Conservation (phyloP, 768 basidiomycete genomes). For the Lactarius sp. region DNA sequence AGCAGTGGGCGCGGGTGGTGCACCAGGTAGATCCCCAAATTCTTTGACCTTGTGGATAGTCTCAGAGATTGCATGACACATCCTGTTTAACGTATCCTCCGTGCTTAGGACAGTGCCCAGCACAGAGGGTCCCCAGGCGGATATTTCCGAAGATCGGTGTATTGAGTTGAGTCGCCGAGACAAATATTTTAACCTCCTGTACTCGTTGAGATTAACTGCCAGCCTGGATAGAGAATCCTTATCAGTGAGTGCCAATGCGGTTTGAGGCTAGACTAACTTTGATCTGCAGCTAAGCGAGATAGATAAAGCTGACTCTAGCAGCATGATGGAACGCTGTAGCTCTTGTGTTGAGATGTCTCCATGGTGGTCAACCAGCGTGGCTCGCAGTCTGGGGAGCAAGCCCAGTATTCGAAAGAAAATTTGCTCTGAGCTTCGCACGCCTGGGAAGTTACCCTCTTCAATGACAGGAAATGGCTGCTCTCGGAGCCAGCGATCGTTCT, state of each 20-base stretch:
- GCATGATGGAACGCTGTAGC: slow-evolving; percentile 68
- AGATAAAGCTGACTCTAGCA: slow-evolving; percentile 74
- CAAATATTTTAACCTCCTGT: slow-evolving; percentile 6
- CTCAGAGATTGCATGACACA: slow-evolving; percentile 18
- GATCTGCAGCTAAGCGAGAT: slow-evolving; percentile 58
- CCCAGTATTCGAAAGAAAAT: slow-evolving; percentile 64
- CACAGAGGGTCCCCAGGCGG: neutral
- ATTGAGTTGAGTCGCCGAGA: slow-evolving; percentile 4
- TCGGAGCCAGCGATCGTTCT: slow-evolving; percentile 56
- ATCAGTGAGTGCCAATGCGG: slow-evolving; percentile 11
- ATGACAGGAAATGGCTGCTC: slow-evolving; percentile 47
- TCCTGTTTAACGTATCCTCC: slow-evolving; percentile 9
- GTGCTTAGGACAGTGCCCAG: neutral
- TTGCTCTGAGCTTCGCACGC: slow-evolving; percentile 44
- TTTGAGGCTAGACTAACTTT: slow-evolving; percentile 45
- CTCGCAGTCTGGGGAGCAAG: slow-evolving; percentile 61
- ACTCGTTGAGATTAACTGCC: slow-evolving; percentile 7
- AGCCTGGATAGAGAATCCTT: slow-evolving; percentile 2
- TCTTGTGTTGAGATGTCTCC: slow-evolving; percentile 83
- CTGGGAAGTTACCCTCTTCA: slow-evolving; percentile 23
- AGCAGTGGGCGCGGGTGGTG: slow-evolving; percentile 4
- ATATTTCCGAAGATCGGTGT: slow-evolving; percentile 25
- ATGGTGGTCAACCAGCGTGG: slow-evolving; percentile 64
- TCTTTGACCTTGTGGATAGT: slow-evolving; percentile 16
- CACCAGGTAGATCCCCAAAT: slow-evolving; percentile 5